phyloP scores from a whole-genome alignment of 2,329 filamentous ascomycete species.

The Calonectria montana region DNA sequence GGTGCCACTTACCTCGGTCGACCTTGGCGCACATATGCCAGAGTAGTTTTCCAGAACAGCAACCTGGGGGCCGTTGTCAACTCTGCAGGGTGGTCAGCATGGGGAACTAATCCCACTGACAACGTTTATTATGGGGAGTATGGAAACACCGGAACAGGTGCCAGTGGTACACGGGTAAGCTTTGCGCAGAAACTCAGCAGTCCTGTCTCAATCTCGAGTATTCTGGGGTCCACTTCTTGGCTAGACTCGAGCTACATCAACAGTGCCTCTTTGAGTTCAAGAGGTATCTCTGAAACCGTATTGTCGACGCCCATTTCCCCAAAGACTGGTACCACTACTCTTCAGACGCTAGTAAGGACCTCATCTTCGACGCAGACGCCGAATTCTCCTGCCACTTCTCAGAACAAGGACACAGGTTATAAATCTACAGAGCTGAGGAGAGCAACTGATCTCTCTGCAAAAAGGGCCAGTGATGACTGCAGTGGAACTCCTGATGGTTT shows the following conservation, averaged over 20 bases:
- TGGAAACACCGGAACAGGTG: constrained; percentile 66
- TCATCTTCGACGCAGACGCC: not conserved
- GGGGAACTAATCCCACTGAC: constrained; percentile 62
- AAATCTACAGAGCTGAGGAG: no score
- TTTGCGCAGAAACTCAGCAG: constrained; percentile 49
- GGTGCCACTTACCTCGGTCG: constrained; percentile 58
- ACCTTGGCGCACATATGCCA: constrained; percentile 58
- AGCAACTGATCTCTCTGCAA: not conserved
- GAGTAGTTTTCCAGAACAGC: constrained; percentile 61
- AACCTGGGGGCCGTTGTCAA: constrained; percentile 51
- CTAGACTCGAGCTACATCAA: constrained; percentile 25
- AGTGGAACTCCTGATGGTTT: constrained; percentile 35
- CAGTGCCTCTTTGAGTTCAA: not conserved
- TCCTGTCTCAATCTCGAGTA: constrained; percentile 17
- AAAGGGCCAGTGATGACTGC: constrained; percentile 20
- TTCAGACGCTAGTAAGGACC: not conserved
- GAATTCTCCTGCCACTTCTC: no score
- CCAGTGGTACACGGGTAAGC: constrained; percentile 62
- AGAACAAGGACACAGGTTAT: no score
- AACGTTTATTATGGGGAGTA: constrained; percentile 69
- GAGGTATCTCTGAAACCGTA: not conserved
- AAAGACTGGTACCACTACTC: not conserved
- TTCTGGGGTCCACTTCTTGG: constrained; percentile 28
- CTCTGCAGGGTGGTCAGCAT: constrained; percentile 65
- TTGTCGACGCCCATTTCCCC: not conserved